Percentiles rank a stretch among this genome's conserved stretches.
Conservation (phyloP, 176 grass and related monocot genomes). For the Phragmites australis region DNA sequence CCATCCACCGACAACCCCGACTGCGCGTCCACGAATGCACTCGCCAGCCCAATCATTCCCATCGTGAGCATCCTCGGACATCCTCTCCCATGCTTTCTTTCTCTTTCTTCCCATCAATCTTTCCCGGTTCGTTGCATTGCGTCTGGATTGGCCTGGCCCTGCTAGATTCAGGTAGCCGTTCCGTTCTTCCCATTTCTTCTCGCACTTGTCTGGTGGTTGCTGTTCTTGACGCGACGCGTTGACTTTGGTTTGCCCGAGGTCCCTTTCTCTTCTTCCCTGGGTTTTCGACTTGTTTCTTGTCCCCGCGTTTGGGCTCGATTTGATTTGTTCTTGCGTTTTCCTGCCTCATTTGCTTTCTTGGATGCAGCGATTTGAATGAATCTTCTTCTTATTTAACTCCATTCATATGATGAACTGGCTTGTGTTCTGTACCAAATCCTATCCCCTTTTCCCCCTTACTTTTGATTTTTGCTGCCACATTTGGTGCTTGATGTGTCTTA, state of each 20-base stretch:
- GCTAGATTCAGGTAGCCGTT: slow-evolving; percentile 31
- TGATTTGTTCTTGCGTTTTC: not conserved
- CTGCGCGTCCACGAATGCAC: slow-evolving; percentile 43
- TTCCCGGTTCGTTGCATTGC: slow-evolving; percentile 25
- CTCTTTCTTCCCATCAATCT: not conserved
- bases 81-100: not conserved
- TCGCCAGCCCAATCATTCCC: slow-evolving; percentile 14
- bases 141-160: not conserved
- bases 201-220: not conserved
- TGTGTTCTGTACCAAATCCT: not conserved
- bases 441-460: not conserved
- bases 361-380: not conserved
- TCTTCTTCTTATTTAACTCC: not conserved
- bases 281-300: slow-evolving; percentile 8
- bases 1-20: slow-evolving; percentile 36
- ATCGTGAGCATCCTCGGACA: slow-evolving; percentile 12
- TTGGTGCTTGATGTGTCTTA: slow-evolving; percentile 4
- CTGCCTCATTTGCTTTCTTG: not conserved
- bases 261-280: not conserved
- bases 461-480: slow-evolving; percentile 6
- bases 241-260: slow-evolving; percentile 9
- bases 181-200: not conserved
- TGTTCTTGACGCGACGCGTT: slow-evolving; percentile 15
- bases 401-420: not conserved
- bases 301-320: not conserved